Evolutionary conservation across 176 grass and related monocot genomes (phyloP).

Genomic region (Hordeum marinum): DNA sequence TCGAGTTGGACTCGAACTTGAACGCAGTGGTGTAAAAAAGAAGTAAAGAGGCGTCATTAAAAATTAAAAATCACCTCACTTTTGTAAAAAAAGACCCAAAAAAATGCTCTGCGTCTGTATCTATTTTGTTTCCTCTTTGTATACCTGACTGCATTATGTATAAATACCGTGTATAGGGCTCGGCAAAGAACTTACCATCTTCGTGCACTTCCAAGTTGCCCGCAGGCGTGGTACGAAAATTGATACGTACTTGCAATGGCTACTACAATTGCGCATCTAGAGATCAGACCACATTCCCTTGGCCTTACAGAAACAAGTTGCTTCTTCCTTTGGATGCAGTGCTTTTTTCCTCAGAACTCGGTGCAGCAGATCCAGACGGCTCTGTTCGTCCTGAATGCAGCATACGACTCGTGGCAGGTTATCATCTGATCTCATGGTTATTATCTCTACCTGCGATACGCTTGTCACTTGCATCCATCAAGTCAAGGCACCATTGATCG

Average conservation of each 20-base stretch:
- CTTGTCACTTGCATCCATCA: not conserved
- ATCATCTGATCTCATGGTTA: too few relatives aligned
- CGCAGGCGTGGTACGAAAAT: conserved; percentile 53
- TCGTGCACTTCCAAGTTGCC: conserved; percentile 58
- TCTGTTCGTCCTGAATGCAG: conserved; percentile 63
- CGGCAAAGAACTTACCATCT: conserved; percentile 71
- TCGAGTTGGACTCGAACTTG: not conserved
- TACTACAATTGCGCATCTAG: not conserved
- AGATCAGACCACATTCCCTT: not conserved
- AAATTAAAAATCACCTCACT: not conserved
- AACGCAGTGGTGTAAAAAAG: not conserved
- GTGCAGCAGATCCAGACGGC: conserved; percentile 47
- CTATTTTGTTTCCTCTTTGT: not conserved
- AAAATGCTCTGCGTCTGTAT: not conserved
- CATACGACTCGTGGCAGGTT: conserved; percentile 90
- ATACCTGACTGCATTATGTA: conserved; percentile 7
- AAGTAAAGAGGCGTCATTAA: not conserved
- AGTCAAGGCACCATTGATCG: not conserved
- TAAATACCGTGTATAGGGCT: conserved; percentile 46
- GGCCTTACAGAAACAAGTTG: not conserved
- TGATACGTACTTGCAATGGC: not conserved
- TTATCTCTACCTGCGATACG: not conserved
- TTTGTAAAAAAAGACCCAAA: not conserved
- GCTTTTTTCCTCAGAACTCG: conserved; percentile 62
- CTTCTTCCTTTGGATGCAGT: conserved; percentile 35